These are phyloP conservation scores for Leccinum pellstonianum DNA, from an alignment of 768 basidiomycete species.

Conservation along the genomic window DNA sequence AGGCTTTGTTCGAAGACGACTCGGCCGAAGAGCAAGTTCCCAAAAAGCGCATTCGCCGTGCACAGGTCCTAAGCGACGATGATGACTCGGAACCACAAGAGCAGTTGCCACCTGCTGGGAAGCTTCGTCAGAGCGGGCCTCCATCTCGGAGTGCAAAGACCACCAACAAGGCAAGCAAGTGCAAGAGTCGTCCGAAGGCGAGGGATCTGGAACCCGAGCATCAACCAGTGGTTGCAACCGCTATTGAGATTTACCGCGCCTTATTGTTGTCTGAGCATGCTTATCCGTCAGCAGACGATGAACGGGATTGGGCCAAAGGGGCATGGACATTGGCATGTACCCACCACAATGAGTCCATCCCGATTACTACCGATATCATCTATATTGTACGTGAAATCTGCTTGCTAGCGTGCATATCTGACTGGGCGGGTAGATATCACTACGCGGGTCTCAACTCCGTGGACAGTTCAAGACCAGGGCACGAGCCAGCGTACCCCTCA, in stretches of 20 bases:
- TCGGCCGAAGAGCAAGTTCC: too few relatives aligned
- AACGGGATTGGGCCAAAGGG: background rate
- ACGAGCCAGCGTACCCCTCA: background rate
- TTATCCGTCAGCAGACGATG: background rate
- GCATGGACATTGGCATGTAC: background rate
- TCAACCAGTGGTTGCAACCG: background rate
- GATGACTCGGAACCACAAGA: background rate
- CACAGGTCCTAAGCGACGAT: too few relatives aligned
- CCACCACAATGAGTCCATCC: background rate
- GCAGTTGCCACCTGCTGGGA: too few relatives aligned
- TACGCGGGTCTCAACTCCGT: background rate
- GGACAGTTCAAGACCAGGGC: background rate
- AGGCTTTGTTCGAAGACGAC: too few relatives aligned
- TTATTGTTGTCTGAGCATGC: background rate
- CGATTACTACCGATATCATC: background rate
- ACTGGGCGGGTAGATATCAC: background rate
- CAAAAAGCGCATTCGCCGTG: too few relatives aligned
- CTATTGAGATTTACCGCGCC: background rate
- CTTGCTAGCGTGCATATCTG: background rate
- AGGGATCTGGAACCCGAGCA: background rate
- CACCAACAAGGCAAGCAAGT: background rate
- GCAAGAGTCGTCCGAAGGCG: background rate
- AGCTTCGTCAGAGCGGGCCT: background rate
- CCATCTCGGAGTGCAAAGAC: background rate
- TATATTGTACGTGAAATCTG: background rate